Evolutionary conservation across 208 protist genomes (phyloP).

Genomic region (Plasmodiophora brassicae): DNA sequence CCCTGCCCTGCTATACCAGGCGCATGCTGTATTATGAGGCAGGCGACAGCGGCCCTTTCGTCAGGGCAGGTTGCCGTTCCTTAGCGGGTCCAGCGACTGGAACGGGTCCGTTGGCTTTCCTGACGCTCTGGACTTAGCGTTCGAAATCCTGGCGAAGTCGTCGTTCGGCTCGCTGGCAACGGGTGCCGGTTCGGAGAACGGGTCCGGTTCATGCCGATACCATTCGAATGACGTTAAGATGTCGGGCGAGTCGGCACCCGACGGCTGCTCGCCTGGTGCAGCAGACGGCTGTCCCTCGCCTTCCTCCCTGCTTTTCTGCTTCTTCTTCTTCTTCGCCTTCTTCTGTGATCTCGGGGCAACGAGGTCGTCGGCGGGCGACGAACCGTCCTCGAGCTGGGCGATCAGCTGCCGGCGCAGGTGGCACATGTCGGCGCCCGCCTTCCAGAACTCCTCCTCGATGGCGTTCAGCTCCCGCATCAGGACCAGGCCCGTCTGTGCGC

Average conservation of each 20-base stretch:
- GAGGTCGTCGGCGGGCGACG: not conserved
- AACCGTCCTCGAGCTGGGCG: not conserved
- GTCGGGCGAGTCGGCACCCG: too few relatives aligned
- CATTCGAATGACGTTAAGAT: constrained; percentile 10
- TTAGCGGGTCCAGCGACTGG: too few relatives aligned
- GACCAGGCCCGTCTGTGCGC: not conserved
- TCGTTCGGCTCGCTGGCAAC: constrained; percentile 77
- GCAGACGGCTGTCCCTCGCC: too few relatives aligned
- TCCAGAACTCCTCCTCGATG: not conserved
- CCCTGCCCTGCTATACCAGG: too few relatives aligned
- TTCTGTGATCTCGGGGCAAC: not conserved
- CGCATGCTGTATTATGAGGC: too few relatives aligned
- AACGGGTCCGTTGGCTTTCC: not conserved
- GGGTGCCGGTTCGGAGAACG: not conserved
- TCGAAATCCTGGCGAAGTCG: constrained; percentile 70
- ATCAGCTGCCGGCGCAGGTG: not conserved
- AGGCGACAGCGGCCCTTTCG: too few relatives aligned
- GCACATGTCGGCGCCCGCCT: not conserved
- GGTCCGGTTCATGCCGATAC: not conserved
- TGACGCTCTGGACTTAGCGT: not conserved
- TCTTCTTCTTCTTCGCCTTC: constrained; percentile 26
- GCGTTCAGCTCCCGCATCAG: not conserved
- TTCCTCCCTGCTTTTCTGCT: not conserved
- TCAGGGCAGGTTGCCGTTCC: too few relatives aligned
- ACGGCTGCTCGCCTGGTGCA: too few relatives aligned